phyloP scores from a whole-genome alignment of 73 alveolate genomes.

The Tetrahymena malaccensis region DNA sequence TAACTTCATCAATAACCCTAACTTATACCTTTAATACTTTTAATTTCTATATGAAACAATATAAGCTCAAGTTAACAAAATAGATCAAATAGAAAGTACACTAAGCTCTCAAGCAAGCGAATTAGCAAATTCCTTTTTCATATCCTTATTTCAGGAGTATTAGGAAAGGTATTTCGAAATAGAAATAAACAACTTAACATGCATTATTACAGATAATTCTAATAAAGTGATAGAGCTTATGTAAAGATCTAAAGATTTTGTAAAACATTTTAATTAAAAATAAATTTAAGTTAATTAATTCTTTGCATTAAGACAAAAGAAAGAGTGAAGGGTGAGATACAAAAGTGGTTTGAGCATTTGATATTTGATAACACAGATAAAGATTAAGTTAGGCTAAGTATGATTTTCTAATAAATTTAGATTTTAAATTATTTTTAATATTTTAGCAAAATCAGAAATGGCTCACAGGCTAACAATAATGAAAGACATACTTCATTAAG shows the following conservation, averaged over 20 bases:
- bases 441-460: background rate
- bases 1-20: background rate
- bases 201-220: background rate
- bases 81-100: background rate
- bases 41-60: background rate
- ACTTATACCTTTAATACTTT: background rate
- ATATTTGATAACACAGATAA: background rate
- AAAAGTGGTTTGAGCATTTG: background rate
- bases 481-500: background rate
- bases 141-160: background rate
- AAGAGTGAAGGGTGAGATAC: background rate
- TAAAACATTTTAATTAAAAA: background rate
- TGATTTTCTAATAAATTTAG: background rate
- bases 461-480: background rate
- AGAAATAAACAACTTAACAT: background rate
- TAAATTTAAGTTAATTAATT: background rate
- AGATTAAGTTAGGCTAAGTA: background rate
- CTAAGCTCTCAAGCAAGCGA: background rate
- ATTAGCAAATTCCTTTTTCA: background rate
- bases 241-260: background rate
- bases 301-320: background rate
- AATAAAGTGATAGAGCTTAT: background rate
- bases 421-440: background rate
- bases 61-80: background rate
- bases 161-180: background rate